Evolutionary conservation across 305 asterid genomes (phyloP).

Genomic region (Fraxinus angustifolia): DNA sequence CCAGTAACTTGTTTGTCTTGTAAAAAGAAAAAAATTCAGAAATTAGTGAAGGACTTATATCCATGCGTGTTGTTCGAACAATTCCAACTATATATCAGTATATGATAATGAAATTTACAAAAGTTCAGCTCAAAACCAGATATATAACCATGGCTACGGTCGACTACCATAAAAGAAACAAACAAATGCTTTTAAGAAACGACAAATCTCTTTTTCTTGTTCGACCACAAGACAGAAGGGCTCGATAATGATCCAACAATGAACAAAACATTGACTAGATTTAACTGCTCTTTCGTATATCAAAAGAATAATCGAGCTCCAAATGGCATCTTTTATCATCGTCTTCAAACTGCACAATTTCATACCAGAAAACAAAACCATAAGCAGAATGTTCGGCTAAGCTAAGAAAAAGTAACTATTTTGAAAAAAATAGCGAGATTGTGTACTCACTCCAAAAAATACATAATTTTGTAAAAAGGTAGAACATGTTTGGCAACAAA

Average conservation of each 20-base stretch:
- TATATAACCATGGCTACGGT: not conserved
- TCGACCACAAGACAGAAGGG: not conserved
- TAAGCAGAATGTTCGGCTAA: not conserved
- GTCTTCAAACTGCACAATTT: slow-evolving; percentile 59
- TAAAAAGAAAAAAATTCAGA: no score
- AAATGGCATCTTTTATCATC: slow-evolving; percentile 59
- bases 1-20: no score
- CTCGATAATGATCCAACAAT: not conserved
- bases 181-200: not conserved
- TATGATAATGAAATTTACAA: not conserved
- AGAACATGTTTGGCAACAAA: not conserved
- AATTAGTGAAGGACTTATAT: no score
- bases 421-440: not conserved
- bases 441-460: not conserved
- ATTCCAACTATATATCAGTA: not conserved
- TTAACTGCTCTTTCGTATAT: slow-evolving; percentile 48
- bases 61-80: not conserved
- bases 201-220: not conserved
- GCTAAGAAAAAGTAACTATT: not conserved
- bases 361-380: slow-evolving; percentile 4
- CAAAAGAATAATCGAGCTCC: slow-evolving; percentile 68
- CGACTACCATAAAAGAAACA: not conserved
- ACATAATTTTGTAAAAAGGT: not conserved
- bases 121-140: not conserved
- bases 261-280: not conserved